These are phyloP conservation scores for Aureobasidium pullulans DNA, from an alignment of 2,329 filamentous ascomycete species.

Conservation along the genomic window DNA sequence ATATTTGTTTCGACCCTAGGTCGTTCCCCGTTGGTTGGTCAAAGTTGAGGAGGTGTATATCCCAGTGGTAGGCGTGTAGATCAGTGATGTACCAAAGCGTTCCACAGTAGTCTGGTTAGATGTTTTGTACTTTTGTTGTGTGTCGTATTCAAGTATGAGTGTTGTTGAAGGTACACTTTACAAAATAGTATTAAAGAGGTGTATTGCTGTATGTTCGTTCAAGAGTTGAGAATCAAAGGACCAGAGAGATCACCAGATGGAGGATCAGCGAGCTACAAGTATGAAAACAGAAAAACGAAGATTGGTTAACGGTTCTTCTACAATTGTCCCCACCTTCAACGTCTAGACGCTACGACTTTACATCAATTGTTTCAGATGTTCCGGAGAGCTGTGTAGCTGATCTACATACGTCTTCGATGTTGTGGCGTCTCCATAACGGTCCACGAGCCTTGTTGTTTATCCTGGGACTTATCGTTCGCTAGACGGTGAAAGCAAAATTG, in stretches of 20 bases:
- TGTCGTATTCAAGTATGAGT: too few species aligned
- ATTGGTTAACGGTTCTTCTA: neutral
- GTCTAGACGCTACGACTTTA: neutral
- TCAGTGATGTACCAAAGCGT: too few species aligned
- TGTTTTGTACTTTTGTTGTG: too few species aligned
- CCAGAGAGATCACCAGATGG: neutral
- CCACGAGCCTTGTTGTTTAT: slow-evolving; percentile 1
- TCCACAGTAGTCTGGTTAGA: too few species aligned
- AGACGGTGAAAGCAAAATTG: neutral
- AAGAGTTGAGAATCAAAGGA: neutral
- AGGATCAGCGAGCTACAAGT: slow-evolving; percentile 1
- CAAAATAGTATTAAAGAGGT: neutral
- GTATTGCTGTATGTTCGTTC: neutral
- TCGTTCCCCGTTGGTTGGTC: neutral
- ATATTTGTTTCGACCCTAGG: neutral
- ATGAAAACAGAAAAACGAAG: slow-evolving; percentile 5
- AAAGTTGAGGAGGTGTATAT: neutral
- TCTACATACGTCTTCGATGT: neutral
- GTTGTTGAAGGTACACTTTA: too few species aligned
- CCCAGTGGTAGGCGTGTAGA: too few species aligned
- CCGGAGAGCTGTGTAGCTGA: neutral
- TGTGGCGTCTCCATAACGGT: slow-evolving; percentile 4
- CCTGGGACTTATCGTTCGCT: neutral
- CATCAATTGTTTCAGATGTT: slow-evolving; percentile 9
- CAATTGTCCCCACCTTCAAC: neutral